Evolutionary conservation across 2,329 filamentous ascomycete genomes (phyloP).

Genomic region (Calonectria multiphialidica): DNA sequence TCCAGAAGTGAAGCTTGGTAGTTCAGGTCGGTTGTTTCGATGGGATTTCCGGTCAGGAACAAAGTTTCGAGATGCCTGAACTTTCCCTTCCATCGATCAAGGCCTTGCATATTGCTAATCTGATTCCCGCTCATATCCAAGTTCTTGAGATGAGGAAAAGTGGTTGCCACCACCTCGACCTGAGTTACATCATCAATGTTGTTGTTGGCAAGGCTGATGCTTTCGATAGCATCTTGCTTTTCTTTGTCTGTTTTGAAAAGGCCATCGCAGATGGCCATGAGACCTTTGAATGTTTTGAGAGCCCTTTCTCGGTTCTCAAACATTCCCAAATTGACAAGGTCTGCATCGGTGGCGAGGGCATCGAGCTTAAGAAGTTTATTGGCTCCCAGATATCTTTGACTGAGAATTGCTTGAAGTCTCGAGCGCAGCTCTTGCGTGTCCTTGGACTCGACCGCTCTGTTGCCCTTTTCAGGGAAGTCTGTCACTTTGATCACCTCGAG

Average conservation of each 20-base stretch:
- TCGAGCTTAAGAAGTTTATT: slow-evolving; percentile 87
- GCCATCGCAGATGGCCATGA: slow-evolving; percentile 88
- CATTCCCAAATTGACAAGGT: slow-evolving; percentile 80
- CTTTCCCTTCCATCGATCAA: slow-evolving; percentile 83
- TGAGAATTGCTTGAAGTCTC: slow-evolving; percentile 78
- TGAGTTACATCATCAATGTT: slow-evolving; percentile 78
- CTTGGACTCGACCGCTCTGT: slow-evolving; percentile 60
- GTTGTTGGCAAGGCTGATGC: slow-evolving; percentile 86
- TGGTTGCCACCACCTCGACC: slow-evolving; percentile 81
- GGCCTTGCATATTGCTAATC: slow-evolving; percentile 73
- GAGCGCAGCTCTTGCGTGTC: slow-evolving; percentile 72
- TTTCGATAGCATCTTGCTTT: slow-evolving; percentile 83
- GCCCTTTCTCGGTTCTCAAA: slow-evolving; percentile 78
- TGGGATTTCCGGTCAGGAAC: slow-evolving; percentile 81
- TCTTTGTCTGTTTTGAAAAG: slow-evolving; percentile 79
- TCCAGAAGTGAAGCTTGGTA: slow-evolving; percentile 77
- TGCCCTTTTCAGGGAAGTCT: slow-evolving; percentile 51
- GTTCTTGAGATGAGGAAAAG: slow-evolving; percentile 88
- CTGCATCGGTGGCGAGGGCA: slow-evolving; percentile 78
- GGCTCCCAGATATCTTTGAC: slow-evolving; percentile 77
- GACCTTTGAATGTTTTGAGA: slow-evolving; percentile 89
- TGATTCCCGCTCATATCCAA: slow-evolving; percentile 90
- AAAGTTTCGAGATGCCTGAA: slow-evolving; percentile 86
- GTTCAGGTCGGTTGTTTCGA: slow-evolving; percentile 70
- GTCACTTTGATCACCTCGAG: slow-evolving; percentile 67